These are phyloP conservation scores for Sordariomycetes sp. DNA, from an alignment of 2,329 filamentous ascomycete species.

Conservation along the genomic window DNA sequence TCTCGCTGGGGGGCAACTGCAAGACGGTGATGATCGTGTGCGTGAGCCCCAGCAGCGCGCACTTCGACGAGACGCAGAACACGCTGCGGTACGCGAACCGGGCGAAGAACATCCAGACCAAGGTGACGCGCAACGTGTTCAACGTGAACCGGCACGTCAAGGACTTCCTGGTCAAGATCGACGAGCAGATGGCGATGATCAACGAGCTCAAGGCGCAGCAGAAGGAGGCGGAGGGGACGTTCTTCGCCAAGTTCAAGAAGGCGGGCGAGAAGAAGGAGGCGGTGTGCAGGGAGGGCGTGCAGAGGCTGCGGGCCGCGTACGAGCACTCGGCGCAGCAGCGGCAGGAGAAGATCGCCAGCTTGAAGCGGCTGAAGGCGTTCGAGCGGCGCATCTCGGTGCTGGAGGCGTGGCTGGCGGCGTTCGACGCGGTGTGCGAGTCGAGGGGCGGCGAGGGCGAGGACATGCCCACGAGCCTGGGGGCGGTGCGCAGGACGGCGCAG, in stretches of 20 bases:
- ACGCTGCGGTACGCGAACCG: slow-evolving; percentile 94
- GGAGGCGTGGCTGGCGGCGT: slow-evolving; percentile 88
- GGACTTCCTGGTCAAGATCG: slow-evolving; percentile 98
- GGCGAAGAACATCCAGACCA: slow-evolving; percentile 99
- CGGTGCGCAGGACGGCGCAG: slow-evolving; percentile 78
- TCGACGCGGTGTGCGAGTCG: slow-evolving; percentile 69
- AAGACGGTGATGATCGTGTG: slow-evolving; percentile 99
- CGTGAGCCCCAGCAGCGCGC: slow-evolving; percentile 88
- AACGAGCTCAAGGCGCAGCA: slow-evolving; percentile 91
- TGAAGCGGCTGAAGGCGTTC: slow-evolving; percentile 73
- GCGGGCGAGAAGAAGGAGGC: slow-evolving; percentile 75
- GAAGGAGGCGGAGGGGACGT: slow-evolving; percentile 72
- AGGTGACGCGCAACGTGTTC: slow-evolving; percentile 97
- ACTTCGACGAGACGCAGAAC: slow-evolving; percentile 98
- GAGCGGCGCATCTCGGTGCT: slow-evolving; percentile 78
- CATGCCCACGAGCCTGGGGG: slow-evolving; percentile 56
- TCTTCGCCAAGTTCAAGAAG: slow-evolving; percentile 84
- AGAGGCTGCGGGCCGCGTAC: slow-evolving; percentile 71
- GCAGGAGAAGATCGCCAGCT: slow-evolving; percentile 64
- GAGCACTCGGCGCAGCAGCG: slow-evolving; percentile 70
- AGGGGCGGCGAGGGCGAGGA: slow-evolving; percentile 45
- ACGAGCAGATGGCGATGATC: slow-evolving; percentile 95
- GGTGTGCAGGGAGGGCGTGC: slow-evolving; percentile 65
- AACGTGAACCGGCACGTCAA: slow-evolving; percentile 99
- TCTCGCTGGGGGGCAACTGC: slow-evolving; percentile 94